Base-by-base conservation (phyloP, 306 rosid species). In the Quercus wislizeni region DNA sequence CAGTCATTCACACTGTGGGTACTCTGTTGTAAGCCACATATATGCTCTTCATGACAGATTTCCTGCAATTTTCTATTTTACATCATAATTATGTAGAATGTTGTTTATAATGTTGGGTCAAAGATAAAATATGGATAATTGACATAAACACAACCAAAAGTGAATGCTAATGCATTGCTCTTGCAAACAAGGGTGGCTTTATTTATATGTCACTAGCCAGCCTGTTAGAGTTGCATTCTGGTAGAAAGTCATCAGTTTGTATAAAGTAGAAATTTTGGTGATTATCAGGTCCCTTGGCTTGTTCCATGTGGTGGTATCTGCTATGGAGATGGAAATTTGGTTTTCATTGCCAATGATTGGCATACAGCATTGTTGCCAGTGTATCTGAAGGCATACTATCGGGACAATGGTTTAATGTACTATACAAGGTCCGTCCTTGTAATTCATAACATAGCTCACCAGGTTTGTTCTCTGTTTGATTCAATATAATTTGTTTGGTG, bases 311-410 rank as follows among this genome's bases (percentile, higher is more conserved):
- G 99, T 31, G 99, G 98, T 43, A 74, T 83, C 76, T 90, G 96
- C 90, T 96, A 96, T 85, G 99, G 99, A 81, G 99, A 96, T 85
- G 99, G 98, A 74, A 96, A 96, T 91, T 85, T 96, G 89, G 99
- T 57, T 74, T 96, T 91, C 82, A 90, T 96, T 67, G 98, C 94
- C 74, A 96, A 96, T 85, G 99, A 96, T 83, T 96, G 99, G 99
- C 98, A 96, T 83, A 90, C 98, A 52, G 96, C 99, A 41, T 79
- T 96, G 89, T 86, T 96, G 52, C 99, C 99, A 3, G 97, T 93
- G 76, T 96, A 93, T 85, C 85, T 96, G 81, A 96, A 93, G 79
- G 97, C 98, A 3, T 87, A 89, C 83, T 96, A 91, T 79, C 91
- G 97, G 19, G 98, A 96, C 78, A 72, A 86, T 78, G 98, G 97